A percentile compares a stretch with the other conserved stretches of the same genome.
Evolutionary conservation across 371 early-diverging fungal species (phyloP).

Genomic region (Rhizomucor pusillus): DNA sequence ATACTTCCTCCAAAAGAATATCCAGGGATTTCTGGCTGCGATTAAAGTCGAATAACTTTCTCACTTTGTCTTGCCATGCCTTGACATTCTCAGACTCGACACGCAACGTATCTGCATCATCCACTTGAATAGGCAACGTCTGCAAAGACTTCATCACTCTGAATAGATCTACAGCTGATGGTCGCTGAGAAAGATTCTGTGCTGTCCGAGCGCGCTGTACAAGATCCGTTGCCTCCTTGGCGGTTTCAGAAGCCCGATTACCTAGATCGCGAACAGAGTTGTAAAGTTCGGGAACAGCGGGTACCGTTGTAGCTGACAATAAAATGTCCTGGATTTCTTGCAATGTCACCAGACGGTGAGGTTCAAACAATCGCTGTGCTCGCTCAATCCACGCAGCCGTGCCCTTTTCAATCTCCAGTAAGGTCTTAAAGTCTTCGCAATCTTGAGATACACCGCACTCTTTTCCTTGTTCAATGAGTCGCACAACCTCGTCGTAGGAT

Average conservation of each 20-base stretch:
- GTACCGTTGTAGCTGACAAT: slow-evolving; percentile 7
- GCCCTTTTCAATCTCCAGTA: slow-evolving; percentile 4
- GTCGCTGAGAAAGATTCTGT: slow-evolving; percentile 8
- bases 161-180: slow-evolving; percentile 5
- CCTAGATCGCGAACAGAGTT: slow-evolving; percentile 10
- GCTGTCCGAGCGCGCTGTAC: slow-evolving; percentile 4
- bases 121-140: slow-evolving; percentile 9
- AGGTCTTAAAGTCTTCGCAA: slow-evolving; percentile 1
- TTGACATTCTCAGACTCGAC: slow-evolving; percentile 9
- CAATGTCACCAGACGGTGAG: background rate
- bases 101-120: slow-evolving; percentile 3
- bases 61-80: slow-evolving; percentile 9
- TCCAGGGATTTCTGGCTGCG: slow-evolving; percentile 8
- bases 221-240: slow-evolving; percentile 4
- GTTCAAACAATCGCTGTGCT: slow-evolving; percentile 37
- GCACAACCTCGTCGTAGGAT: slow-evolving; percentile 7
- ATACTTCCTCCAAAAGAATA: slow-evolving; percentile 7
- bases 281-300: slow-evolving; percentile 9
- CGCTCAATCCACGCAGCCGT: slow-evolving; percentile 12
- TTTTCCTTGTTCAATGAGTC: slow-evolving; percentile 11
- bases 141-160: slow-evolving; percentile 9
- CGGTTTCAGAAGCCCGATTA: slow-evolving; percentile 4
- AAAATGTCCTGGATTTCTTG: slow-evolving; percentile 7
- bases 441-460: slow-evolving; percentile 1
- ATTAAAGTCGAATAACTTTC: slow-evolving; percentile 5